Evolutionary conservation across 2,329 filamentous ascomycete species (phyloP), one percentile per base, ranked within the genome.

Genomic region (Cyanodermella asteris): DNA sequence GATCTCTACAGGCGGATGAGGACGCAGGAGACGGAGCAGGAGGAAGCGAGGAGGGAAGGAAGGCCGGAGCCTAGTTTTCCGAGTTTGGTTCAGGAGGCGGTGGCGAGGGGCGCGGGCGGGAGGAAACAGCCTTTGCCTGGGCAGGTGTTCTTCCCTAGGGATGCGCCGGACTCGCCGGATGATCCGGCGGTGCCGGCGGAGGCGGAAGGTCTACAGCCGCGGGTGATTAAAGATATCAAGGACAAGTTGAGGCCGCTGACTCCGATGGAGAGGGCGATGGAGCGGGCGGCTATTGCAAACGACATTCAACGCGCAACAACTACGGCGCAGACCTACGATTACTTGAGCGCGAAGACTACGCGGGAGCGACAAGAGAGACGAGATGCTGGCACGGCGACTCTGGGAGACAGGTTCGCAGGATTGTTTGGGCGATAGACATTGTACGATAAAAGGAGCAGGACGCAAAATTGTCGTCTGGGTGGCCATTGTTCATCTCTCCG

Each of bases 1-100:
- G 67, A 66, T 34, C 59, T 97, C 20, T 97, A 81, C 49, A 75
- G 84, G 40, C 68, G 74, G 37, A 80, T 94, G 71, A 49, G 91
- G 18, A 62, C 67, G 32, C 80, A 91, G 44, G 84, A 97, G 49
- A 58, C 56, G 12, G 64, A 61, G 33, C 67, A 76, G n/a, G 66
- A 74, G 34, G 61, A 68, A 47, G 47, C 64, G 41, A 34, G 46
- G 40, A 39, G 53, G 38, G 39, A 49, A 19, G 49, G 50, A 13
- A 26, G 35, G 19, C 49, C 54, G 22, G 44, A 51, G 20, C 52
- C 53, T 11, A 46, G 49, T 15, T 41, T 55, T 13, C 45, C 42
- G 6, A 55, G 51, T 5, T 43, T 58, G 6, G 55, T 58, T 4
- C 20, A 24, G 4, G n/a, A 6, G n/a, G n/a, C 16, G 7, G 6